Percentiles rank a stretch among this genome's conserved stretches.
These are phyloP conservation scores for Gentiana straminea DNA, from an alignment of 257 asterid species.

Conservation along the genomic window DNA sequence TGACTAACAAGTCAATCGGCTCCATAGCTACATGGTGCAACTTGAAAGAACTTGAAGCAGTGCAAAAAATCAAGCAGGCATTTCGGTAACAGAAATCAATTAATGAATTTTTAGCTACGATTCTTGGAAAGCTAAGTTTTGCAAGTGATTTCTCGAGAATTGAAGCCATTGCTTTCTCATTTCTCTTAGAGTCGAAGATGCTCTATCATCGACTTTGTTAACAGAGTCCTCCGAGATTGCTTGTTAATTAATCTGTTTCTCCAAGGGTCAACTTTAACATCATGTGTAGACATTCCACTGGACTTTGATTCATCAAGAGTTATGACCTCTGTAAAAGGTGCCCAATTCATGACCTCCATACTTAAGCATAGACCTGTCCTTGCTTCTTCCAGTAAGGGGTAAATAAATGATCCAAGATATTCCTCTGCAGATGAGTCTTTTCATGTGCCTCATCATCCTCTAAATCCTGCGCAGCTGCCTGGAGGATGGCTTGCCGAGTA, in stretches of 20 bases:
- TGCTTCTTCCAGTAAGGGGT: slow-evolving; percentile 52
- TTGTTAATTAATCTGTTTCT: slow-evolving; percentile 15
- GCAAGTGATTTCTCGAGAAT: slow-evolving; percentile 22
- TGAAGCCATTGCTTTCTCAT: slow-evolving; percentile 19
- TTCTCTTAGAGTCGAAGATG: slow-evolving; percentile 7
- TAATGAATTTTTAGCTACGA: background rate
- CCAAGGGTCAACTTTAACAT: slow-evolving; percentile 8
- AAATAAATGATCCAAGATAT: slow-evolving; percentile 31
- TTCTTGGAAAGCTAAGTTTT: slow-evolving; percentile 20
- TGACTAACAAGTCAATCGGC: slow-evolving; percentile 30
- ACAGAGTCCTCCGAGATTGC: background rate
- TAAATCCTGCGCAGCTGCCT: no score
- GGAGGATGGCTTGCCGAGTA: no score
- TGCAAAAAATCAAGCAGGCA: slow-evolving; percentile 30
- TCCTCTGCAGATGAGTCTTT: slow-evolving; percentile 10
- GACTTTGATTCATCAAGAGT: background rate
- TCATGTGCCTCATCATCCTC: slow-evolving; percentile 11
- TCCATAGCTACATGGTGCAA: slow-evolving; percentile 11
- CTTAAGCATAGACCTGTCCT: slow-evolving; percentile 36
- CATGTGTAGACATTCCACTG: background rate
- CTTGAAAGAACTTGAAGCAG: slow-evolving; percentile 35
- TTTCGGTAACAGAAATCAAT: slow-evolving; percentile 26
- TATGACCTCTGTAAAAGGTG: slow-evolving; percentile 44
- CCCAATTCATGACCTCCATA: slow-evolving; percentile 23
- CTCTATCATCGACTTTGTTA: background rate